A percentile compares a stretch with the other conserved stretches of the same genome.
phyloP scores from a whole-genome alignment of 352 stramenopile genomes.

The Thraustochytrium striatum region DNA sequence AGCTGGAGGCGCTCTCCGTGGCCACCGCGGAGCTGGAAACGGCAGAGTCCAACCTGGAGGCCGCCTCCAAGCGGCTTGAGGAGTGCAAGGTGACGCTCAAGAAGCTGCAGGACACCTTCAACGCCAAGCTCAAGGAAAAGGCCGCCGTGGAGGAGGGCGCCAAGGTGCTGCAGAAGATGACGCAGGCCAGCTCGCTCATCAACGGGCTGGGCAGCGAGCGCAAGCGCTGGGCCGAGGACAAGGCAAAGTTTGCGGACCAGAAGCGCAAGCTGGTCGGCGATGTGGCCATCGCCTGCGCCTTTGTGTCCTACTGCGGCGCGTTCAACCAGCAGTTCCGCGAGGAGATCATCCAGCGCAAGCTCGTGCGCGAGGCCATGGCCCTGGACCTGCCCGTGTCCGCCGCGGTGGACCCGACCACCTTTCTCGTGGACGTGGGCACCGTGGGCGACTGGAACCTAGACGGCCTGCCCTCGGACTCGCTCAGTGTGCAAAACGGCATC shows the following conservation, averaged over 20 bases:
- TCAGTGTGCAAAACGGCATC: slow-evolving; percentile 98
- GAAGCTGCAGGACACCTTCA: slow-evolving; percentile 91
- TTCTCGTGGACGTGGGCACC: slow-evolving; percentile 93
- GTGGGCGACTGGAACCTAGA: slow-evolving; percentile 98
- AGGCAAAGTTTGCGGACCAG: slow-evolving; percentile 92
- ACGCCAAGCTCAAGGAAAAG: slow-evolving; percentile 94
- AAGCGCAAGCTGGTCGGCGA: slow-evolving; percentile 92
- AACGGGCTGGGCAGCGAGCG: slow-evolving; percentile 90
- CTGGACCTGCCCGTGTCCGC: slow-evolving; percentile 85
- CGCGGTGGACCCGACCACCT: slow-evolving; percentile 92
- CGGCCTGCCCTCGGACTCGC: slow-evolving; percentile 88
- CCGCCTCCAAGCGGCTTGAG: slow-evolving; percentile 81
- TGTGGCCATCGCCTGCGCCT: slow-evolving; percentile 91
- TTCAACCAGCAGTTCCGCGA: slow-evolving; percentile 96
- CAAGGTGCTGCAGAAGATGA: slow-evolving; percentile 92
- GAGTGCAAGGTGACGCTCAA: slow-evolving; percentile 89
- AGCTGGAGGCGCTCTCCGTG: slow-evolving; percentile 91
- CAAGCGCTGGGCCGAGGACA: slow-evolving; percentile 94
- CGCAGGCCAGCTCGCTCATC: slow-evolving; percentile 92
- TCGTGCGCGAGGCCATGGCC: slow-evolving; percentile 83
- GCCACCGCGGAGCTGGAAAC: slow-evolving; percentile 93
- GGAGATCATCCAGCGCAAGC: slow-evolving; percentile 94
- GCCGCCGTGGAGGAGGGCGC: slow-evolving; percentile 92
- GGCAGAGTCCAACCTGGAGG: slow-evolving; percentile 88
- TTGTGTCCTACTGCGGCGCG: slow-evolving; percentile 94